Evolutionary conservation across 108 stramenopile genomes (phyloP).

Genomic region (Cyclostephanos tholiformis): DNA sequence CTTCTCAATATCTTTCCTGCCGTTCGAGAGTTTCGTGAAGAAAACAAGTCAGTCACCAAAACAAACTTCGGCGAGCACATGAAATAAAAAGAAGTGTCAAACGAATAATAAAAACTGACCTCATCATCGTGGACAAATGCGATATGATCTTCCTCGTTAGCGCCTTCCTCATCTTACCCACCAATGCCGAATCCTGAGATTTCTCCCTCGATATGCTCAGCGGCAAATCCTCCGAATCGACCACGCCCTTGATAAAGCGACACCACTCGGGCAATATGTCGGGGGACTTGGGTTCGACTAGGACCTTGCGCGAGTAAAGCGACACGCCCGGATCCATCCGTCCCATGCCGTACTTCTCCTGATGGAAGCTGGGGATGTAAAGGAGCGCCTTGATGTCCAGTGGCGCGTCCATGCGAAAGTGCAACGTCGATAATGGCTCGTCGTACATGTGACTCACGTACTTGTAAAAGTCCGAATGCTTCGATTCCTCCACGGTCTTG

Average conservation of each 20-base stretch:
- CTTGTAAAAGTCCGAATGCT: conserved; percentile 95
- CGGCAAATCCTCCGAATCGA: conserved; percentile 99
- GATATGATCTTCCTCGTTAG: conserved; percentile 89
- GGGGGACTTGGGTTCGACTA: conserved; percentile 92
- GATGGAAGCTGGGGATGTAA: conserved; percentile 94
- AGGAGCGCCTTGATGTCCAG: conserved; percentile 96
- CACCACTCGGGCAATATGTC: conserved; percentile 99
- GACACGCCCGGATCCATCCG: conserved; percentile 97
- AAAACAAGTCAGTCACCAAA: background rate
- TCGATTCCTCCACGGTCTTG: conserved; percentile 85
- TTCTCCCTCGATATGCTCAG: conserved; percentile 95
- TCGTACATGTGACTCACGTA: conserved; percentile 92
- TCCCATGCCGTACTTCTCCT: conserved; percentile 98
- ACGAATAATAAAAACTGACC: conserved; percentile 48
- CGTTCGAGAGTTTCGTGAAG: background rate
- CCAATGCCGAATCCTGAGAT: conserved; percentile 94
- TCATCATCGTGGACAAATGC: conserved; percentile 81
- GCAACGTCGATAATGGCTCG: conserved; percentile 77
- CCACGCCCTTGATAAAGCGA: conserved; percentile 94
- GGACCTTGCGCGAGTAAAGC: conserved; percentile 92
- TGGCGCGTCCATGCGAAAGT: conserved; percentile 98
- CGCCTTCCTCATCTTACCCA: conserved; percentile 87
- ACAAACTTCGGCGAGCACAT: background rate
- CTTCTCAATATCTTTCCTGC: conserved; percentile 86
- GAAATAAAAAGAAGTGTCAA: background rate